Conservation (phyloP, 768 basidiomycete species). For the Amanita rimosa region DNA sequence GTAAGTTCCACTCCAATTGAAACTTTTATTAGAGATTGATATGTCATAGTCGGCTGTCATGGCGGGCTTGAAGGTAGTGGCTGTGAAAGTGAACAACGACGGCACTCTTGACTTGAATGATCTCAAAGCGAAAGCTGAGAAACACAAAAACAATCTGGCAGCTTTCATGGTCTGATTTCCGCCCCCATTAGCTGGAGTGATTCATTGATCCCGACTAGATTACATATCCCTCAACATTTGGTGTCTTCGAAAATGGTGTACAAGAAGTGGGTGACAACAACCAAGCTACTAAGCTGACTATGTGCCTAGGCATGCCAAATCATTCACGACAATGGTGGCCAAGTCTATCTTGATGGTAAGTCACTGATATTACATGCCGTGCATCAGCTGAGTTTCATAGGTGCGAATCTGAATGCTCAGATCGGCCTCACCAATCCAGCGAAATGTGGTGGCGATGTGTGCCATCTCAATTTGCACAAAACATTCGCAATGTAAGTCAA, state of each 20-base stretch:
- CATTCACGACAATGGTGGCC: slow-evolving; percentile 90
- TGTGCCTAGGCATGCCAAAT: slow-evolving; percentile 70
- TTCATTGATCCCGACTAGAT: slow-evolving; percentile 37
- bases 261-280: slow-evolving; percentile 37
- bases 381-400: slow-evolving; percentile 16
- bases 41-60: slow-evolving; percentile 75
- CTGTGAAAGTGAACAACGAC: slow-evolving; percentile 82
- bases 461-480: slow-evolving; percentile 97
- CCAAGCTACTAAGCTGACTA: not conserved
- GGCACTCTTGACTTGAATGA: slow-evolving; percentile 88
- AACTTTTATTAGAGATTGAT: slow-evolving; percentile 9
- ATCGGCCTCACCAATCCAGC: slow-evolving; percentile 89
- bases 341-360: slow-evolving; percentile 90
- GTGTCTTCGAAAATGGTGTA: slow-evolving; percentile 93
- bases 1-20: slow-evolving; percentile 30
- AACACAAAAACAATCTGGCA: slow-evolving; percentile 85
- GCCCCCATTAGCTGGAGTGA: not conserved
- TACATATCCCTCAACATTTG: slow-evolving; percentile 95
- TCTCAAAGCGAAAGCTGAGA: slow-evolving; percentile 76
- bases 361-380: not conserved
- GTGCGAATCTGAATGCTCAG: slow-evolving; percentile 91
- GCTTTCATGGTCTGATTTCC: slow-evolving; percentile 72
- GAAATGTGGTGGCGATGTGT: slow-evolving; percentile 95
- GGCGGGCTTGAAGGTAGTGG: slow-evolving; percentile 93
- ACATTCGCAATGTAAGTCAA: slow-evolving; percentile 81